Evolutionary conservation across 306 rosid genomes (phyloP).

Genomic region (Psophocarpus tetragonolobus): DNA sequence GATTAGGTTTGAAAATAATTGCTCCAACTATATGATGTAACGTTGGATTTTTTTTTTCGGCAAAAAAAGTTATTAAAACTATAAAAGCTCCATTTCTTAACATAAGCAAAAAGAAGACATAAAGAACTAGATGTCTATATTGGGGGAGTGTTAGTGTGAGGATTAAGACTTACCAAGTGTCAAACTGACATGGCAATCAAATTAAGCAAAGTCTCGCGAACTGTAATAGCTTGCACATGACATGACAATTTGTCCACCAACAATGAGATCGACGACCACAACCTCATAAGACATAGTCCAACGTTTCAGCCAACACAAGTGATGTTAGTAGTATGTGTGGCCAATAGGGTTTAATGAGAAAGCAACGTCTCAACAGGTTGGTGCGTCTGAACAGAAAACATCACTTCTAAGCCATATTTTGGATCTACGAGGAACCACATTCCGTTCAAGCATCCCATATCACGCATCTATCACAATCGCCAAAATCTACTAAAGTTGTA

Average conservation of each 20-base stretch:
- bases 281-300: background rate
- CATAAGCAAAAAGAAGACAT: background rate
- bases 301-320: background rate
- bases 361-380: background rate
- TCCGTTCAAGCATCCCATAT: background rate
- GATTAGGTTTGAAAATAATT: background rate
- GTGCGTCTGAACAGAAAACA: background rate
- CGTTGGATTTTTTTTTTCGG: background rate
- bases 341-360: constrained; percentile 9
- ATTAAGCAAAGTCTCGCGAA: background rate
- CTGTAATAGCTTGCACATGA: background rate
- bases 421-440: background rate
- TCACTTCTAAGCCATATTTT: constrained; percentile 15
- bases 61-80: background rate
- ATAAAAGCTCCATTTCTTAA: background rate
- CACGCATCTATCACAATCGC: background rate
- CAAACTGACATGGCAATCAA: background rate
- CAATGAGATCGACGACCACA: background rate
- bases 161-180: background rate
- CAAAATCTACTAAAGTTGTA: background rate
- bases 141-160: background rate
- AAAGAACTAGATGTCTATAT: background rate
- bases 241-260: background rate
- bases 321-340: background rate
- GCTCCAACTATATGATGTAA: background rate